A percentile compares a stretch with the other conserved stretches of the same genome.
These are phyloP conservation scores for Aspergillus conjunctus DNA, from an alignment of 495 filamentous ascomycete species.

Conservation along the genomic window DNA sequence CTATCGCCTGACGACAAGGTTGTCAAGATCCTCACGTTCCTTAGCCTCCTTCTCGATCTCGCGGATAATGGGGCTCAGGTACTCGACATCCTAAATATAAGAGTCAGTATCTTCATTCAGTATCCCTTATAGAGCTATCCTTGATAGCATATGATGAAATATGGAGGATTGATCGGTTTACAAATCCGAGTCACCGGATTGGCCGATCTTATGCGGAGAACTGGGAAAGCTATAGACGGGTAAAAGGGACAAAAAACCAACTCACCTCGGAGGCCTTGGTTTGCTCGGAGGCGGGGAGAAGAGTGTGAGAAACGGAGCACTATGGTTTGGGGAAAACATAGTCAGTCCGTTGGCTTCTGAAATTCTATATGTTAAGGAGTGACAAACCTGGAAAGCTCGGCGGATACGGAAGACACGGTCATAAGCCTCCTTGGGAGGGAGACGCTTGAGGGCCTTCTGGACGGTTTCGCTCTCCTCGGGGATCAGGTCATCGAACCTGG, in stretches of 20 bases:
- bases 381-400: constrained; percentile 83
- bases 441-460: constrained; percentile 83
- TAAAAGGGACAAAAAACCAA: constrained; percentile 14
- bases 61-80: constrained; percentile 77
- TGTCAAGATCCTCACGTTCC: constrained; percentile 83
- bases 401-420: constrained; percentile 97
- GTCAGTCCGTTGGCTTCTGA: constrained; percentile 30
- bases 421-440: constrained; percentile 86
- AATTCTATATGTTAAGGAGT: constrained; percentile 1
- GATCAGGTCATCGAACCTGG: constrained; percentile 89
- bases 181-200: constrained; percentile 50
- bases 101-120: constrained; percentile 24
- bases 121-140: no score
- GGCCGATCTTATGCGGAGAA: constrained; percentile 36
- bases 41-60: constrained; percentile 80
- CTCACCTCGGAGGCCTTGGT: constrained; percentile 73
- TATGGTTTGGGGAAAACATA: constrained; percentile 36
- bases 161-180: constrained; percentile 29
- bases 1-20: constrained; percentile 66
- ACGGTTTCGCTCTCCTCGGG: constrained; percentile 85
- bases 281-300: constrained; percentile 81
- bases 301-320: constrained; percentile 81
- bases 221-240: constrained; percentile 24
- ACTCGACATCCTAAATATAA: constrained; percentile 65
- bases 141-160: constrained; percentile 12